Conservation (phyloP, 2,329 filamentous ascomycete species). For the Colletotrichum orbiculare region DNA sequence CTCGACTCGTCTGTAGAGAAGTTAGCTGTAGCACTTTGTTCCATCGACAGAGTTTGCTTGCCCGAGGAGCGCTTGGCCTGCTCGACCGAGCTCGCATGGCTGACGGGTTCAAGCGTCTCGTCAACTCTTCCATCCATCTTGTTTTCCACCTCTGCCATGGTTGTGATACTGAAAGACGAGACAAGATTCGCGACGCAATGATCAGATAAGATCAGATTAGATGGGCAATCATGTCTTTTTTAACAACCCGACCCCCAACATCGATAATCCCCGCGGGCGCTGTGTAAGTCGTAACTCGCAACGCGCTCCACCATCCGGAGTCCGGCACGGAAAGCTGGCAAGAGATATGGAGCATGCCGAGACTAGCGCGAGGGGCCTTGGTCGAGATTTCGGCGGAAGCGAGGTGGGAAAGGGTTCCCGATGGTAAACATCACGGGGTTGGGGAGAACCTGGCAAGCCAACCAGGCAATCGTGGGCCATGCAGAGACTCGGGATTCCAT, state of each 20-base stretch:
- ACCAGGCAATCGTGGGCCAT: neutral
- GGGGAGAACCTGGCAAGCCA: neutral
- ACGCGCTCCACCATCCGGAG: conserved; percentile 10
- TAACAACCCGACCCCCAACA: conserved; percentile 2
- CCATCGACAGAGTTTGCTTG: neutral
- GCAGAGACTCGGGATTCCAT: conserved; percentile 8
- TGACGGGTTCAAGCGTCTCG: neutral
- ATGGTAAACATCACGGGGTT: neutral
- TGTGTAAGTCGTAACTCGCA: neutral
- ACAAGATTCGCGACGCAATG: neutral
- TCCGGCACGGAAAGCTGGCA: conserved; percentile 19
- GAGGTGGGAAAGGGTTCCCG: neutral
- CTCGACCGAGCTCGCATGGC: conserved; percentile 6
- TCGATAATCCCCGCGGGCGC: neutral
- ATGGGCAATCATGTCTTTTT: conserved; percentile 12
- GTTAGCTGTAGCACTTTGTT: neutral
- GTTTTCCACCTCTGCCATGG: conserved; percentile 11
- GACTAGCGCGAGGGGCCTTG: neutral
- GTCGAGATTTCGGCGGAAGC: neutral
- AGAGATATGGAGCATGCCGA: conserved; percentile 1
- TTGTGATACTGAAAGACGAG: neutral
- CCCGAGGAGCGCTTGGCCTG: conserved; percentile 20
- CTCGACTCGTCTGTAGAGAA: conserved; percentile 24
- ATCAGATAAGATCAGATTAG: conserved; percentile 33
- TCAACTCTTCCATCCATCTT: neutral